Base-by-base conservation (phyloP, 169 alveolate species). In the Cryptosporidium viatorum region DNA sequence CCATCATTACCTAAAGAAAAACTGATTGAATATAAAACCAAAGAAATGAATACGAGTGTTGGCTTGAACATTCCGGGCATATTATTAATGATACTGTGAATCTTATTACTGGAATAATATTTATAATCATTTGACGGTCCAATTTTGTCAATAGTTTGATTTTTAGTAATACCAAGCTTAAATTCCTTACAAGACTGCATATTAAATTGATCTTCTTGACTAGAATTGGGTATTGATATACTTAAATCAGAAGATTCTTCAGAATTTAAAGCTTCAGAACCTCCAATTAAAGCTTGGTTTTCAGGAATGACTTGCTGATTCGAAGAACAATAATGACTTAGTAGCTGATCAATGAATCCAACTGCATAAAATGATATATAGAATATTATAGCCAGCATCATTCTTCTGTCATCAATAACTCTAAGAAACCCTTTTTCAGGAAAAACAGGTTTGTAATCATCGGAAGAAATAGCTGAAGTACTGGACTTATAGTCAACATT, bases 41-140 rank as follows among this genome's bases (percentile, higher is more conserved):
- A 43, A 23, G 89, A 60, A 5, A 62, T 43, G 29, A 80, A 80
- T 43, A 80, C 51, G 14, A 80, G 18, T 0, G 70, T 48, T 33
- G 89, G 89, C 52, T 65, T 59, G 35, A 80, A 29, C 59, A 59
- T 45, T 16, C 89, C 89, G 3, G 89, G 89, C 37, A 80, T 80
- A 62, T 65, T 80, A n/a, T 59, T 41, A 29, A 80, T 60, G 6
- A 80, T 80, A 45, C 89, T 70, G 43, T 62, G 55, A 8, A 35
- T 73, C 43, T 35, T 5, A 43, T 21, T 16, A 23, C 29, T 35
- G 29, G 67, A 26, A 23, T 16, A 23, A 26, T 55, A 55, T 1
- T 23, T 70, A 45, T n/a, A 70, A 29, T 41, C 67, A 37, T 10
- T 35, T 3, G 21, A 14, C 2, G 6, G 16, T 35, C n/a, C 39